A percentile compares a stretch with the other conserved stretches of the same genome.
phyloP scores from a whole-genome alignment of 2,329 filamentous ascomycete species.

The Cladosporium colombiae region DNA sequence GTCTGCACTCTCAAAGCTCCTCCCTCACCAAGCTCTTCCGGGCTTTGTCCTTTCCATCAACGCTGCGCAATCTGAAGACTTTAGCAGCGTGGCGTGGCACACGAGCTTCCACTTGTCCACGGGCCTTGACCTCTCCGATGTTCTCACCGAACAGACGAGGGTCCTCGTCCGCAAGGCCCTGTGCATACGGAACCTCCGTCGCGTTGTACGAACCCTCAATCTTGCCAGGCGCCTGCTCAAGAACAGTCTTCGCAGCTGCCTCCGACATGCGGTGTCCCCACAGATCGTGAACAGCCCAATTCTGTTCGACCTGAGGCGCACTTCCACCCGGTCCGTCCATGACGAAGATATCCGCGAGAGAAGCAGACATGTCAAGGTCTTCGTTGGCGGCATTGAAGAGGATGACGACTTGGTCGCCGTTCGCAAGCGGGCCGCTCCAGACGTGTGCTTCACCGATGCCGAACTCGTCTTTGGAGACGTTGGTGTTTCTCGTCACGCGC shows the following conservation, averaged over 20 bases:
- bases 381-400: slow-evolving; percentile 53
- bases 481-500: slow-evolving; percentile 48
- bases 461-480: slow-evolving; percentile 35
- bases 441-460: slow-evolving; percentile 52
- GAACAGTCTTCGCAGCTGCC: slow-evolving; percentile 38
- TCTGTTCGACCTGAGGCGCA: slow-evolving; percentile 39
- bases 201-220: slow-evolving; percentile 1
- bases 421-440: slow-evolving; percentile 51
- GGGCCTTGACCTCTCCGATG: not conserved
- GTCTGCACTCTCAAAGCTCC: not conserved
- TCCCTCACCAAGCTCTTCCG: slow-evolving; percentile 17
- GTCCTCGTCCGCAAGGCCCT: slow-evolving; percentile 7
- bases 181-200: slow-evolving; percentile 7
- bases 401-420: slow-evolving; percentile 51
- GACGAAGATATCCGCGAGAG: slow-evolving; percentile 55
- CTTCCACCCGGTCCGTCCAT: slow-evolving; percentile 46
- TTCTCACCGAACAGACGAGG: slow-evolving; percentile 16
- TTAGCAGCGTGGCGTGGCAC: slow-evolving; percentile 14
- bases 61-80: slow-evolving; percentile 10
- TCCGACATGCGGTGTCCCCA: slow-evolving; percentile 60
- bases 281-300: slow-evolving; percentile 57
- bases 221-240: slow-evolving; percentile 25
- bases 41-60: slow-evolving; percentile 13
- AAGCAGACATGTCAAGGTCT: slow-evolving; percentile 50
- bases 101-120: not conserved